A percentile compares a stretch with the other conserved stretches of the same genome.
These are phyloP conservation scores for Penicillium flavigenum DNA, from an alignment of 495 filamentous ascomycete species.

Conservation along the genomic window DNA sequence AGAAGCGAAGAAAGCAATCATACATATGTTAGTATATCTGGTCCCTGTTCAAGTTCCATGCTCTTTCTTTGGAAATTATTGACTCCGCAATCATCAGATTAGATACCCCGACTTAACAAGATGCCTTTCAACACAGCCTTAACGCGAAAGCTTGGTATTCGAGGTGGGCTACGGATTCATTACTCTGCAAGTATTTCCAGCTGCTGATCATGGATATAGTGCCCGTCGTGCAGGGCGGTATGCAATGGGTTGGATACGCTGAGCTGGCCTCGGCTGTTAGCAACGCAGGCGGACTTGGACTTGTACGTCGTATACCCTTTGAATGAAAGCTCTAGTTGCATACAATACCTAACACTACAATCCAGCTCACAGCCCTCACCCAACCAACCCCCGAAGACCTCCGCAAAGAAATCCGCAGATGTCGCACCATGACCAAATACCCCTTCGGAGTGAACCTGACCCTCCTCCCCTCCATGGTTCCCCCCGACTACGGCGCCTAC, in stretches of 20 bases:
- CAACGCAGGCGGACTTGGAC: slow-evolving; percentile 91
- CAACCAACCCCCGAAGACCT: slow-evolving; percentile 92
- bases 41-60: not conserved
- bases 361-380: slow-evolving; percentile 80
- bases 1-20: not conserved
- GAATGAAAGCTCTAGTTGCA: not conserved
- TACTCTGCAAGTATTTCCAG: not conserved
- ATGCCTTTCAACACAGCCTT: slow-evolving; percentile 95
- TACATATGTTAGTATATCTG: slow-evolving; percentile 1
- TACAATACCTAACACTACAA: slow-evolving; percentile 11
- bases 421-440: slow-evolving; percentile 77
- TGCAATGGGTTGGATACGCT: slow-evolving; percentile 90
- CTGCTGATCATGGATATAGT: slow-evolving; percentile 52
- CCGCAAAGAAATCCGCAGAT: slow-evolving; percentile 87
- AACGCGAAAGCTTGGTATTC: slow-evolving; percentile 85
- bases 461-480: slow-evolving; percentile 82
- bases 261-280: slow-evolving; percentile 91
- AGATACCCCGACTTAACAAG: slow-evolving; percentile 15
- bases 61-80: not conserved
- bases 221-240: slow-evolving; percentile 96
- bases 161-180: slow-evolving; percentile 48
- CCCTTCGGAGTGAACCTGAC: slow-evolving; percentile 98
- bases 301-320: slow-evolving; percentile 46
- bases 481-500: slow-evolving; percentile 90
- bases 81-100: slow-evolving; percentile 3